These are phyloP conservation scores for Plectranthus barbatus DNA, from an alignment of 257 asterid species.

Conservation along the genomic window DNA sequence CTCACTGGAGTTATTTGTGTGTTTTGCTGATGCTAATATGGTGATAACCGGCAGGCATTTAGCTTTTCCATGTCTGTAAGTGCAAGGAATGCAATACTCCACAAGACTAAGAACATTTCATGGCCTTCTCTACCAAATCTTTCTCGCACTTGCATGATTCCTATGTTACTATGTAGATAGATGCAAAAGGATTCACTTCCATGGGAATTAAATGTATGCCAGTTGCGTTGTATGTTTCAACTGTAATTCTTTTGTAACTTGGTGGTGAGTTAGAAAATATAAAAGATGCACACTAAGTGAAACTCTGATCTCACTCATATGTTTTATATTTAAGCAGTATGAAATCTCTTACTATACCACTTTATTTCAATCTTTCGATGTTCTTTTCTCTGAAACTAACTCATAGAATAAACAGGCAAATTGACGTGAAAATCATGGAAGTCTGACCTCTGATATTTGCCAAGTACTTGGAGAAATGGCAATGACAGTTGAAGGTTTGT, in stretches of 20 bases:
- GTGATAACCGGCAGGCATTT: neutral
- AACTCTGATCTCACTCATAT: neutral
- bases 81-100: neutral
- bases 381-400: neutral
- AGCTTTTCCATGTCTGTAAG: neutral
- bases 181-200: neutral
- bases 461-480: slow-evolving; percentile 43
- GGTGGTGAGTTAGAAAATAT: neutral
- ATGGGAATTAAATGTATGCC: neutral
- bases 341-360: neutral
- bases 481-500: slow-evolving; percentile 77
- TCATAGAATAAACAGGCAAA: slow-evolving; percentile 2
- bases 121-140: neutral
- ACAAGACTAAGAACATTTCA: neutral
- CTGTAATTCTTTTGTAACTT: neutral
- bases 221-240: neutral
- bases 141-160: neutral
- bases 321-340: neutral
- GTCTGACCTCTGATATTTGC: neutral
- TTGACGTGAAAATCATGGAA: slow-evolving; percentile 3
- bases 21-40: neutral
- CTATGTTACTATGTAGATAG: neutral
- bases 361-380: neutral
- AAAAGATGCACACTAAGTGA: neutral
- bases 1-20: neutral